phyloP scores from a whole-genome alignment of 441 rosid genomes.

The Gossypium schwendimanii region DNA sequence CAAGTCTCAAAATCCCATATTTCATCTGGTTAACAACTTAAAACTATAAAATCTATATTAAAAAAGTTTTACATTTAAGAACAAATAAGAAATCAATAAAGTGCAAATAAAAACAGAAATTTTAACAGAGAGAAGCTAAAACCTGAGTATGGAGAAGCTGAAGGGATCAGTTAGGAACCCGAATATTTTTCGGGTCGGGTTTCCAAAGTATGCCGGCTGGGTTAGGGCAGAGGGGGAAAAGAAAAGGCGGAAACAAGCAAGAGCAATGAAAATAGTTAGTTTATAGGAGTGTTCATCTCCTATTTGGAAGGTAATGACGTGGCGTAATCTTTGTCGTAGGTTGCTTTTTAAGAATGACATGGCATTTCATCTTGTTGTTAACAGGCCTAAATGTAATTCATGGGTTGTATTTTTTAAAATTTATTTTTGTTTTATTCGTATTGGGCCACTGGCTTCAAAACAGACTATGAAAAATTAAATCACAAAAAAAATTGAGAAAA shows the following conservation, averaged over 20 bases:
- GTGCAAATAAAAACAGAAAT: background rate
- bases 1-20: background rate
- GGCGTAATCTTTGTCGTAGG: background rate
- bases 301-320: background rate
- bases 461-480: no score
- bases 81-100: background rate
- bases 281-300: background rate
- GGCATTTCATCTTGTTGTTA: background rate
- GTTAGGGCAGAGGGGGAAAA: background rate
- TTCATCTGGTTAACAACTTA: slow-evolving; percentile 1
- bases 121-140: background rate
- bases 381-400: background rate
- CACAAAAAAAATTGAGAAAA: no score
- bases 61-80: background rate
- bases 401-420: background rate
- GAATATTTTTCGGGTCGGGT: background rate
- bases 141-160: background rate
- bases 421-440: background rate
- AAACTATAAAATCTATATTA: background rate
- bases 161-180: background rate
- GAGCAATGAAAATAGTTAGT: background rate
- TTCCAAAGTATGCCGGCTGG: background rate
- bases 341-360: background rate
- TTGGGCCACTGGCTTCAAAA: no score
- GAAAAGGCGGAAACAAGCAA: background rate